Base-by-base conservation (phyloP, 1,284 basidiomycete species). In the Meripilus lineatus region DNA sequence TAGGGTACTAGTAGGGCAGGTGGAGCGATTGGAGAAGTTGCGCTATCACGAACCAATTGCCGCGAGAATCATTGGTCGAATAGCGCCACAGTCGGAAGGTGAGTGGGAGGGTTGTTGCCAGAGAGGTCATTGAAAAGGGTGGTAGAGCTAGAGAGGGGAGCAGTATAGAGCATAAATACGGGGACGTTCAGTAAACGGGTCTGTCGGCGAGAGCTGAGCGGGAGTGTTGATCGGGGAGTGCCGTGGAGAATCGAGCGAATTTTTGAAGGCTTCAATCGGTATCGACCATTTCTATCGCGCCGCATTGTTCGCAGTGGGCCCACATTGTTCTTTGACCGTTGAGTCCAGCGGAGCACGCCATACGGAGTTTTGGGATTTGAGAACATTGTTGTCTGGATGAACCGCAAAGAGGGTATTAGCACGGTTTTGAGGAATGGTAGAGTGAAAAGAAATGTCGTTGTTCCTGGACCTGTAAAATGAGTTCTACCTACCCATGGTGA, bases 221-320 rank as follows among this genome's bases (percentile, higher is more conserved):
- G 20, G 1, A 20, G 8, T 21, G 42, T n/a, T 17, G 24, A 17
- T 38, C 17, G 20, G 13, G 23, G 33, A n/a, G 11, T 34, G 33
- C 28, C 39, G 24, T 32, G 30, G 4, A 20, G 40, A 45, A 17
- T 17, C 21, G 36, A 10, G 26, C 15, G 17, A 37, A 25, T 25
- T 23, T 22, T 24, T 17, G 34, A 20, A 38, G 35, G 14, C 26
- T 22, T 49, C 66, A 83, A 62, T 85, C 81, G 63, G 72, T 74
- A 62, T 87, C 81, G 64, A 90, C 83, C 81, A 89, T 89, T 55
- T 85, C 85, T 62, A 90, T 88, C 46, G 87, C 81, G 63, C 87
- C 87, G 60, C 87, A 90, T 69, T 88, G 75, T 71, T 89, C 84
- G 64, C 87, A 90, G 61, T 84, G 81, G 53, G 81, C 84, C 86